Evolutionary conservation across 306 rosid species (phyloP).

Genomic region (Vachellia pachyceras): DNA sequence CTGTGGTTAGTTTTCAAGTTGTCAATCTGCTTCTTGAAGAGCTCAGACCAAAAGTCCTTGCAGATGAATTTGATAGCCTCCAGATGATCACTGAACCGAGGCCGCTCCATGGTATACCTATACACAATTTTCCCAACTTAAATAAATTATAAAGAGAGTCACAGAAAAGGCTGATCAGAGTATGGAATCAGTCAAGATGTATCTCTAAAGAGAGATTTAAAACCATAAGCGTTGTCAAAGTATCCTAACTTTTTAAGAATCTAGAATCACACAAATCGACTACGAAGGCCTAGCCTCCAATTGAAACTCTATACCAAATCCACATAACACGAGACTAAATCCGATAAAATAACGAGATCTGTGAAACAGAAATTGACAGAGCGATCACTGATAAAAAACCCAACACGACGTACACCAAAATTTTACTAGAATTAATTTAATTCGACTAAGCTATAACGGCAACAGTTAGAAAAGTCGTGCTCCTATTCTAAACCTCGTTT

Average conservation of each 20-base stretch:
- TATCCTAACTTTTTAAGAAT: neutral
- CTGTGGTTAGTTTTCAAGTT: conserved; percentile 96
- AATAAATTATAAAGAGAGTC: neutral
- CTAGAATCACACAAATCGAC: neutral
- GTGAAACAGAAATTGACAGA: neutral
- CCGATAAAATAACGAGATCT: neutral
- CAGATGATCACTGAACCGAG: conserved; percentile 89
- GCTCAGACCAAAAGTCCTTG: conserved; percentile 98
- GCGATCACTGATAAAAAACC: neutral
- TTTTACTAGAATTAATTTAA: neutral
- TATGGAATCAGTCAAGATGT: neutral
- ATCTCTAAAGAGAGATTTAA: neutral
- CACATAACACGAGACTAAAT: neutral
- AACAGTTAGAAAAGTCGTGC: neutral
- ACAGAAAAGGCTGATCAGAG: neutral
- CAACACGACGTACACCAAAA: neutral
- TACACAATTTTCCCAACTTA: neutral
- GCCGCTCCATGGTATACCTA: conserved; percentile 94
- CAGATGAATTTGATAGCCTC: conserved; percentile 98
- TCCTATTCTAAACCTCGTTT: neutral
- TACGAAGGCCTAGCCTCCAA: neutral
- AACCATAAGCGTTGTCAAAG: neutral
- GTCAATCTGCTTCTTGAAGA: conserved; percentile 97
- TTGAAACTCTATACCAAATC: neutral
- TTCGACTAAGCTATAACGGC: neutral